A percentile compares a stretch with the other conserved stretches of the same genome.
Conservation (phyloP, 2,329 filamentous ascomycete species). For the Periconia macrospinosa region DNA sequence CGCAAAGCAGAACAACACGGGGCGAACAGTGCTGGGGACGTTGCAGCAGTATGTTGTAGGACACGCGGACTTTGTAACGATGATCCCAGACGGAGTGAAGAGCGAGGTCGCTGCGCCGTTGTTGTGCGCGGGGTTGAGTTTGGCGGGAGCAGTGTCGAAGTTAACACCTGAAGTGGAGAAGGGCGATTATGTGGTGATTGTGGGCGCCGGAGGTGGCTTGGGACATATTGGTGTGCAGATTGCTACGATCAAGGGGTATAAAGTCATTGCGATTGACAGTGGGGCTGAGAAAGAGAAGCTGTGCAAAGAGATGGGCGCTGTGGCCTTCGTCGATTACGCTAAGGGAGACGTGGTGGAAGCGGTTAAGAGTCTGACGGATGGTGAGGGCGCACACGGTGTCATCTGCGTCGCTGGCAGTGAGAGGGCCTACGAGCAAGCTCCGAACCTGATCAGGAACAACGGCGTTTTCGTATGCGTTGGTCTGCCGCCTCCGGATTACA, state of each 20-base stretch:
- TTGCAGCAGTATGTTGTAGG: conserved; percentile 41
- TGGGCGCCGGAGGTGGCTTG: conserved; percentile 82
- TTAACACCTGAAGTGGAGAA: conserved; percentile 72
- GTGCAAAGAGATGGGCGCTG: conserved; percentile 70
- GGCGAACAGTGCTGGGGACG: conserved; percentile 41
- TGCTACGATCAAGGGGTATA: conserved; percentile 78
- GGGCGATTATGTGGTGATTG: conserved; percentile 77
- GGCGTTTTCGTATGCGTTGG: conserved; percentile 54
- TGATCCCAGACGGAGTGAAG: conserved; percentile 40
- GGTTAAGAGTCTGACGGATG: conserved; percentile 45
- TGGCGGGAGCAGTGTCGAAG: conserved; percentile 85
- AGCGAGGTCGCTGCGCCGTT: conserved; percentile 41
- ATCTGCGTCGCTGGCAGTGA: conserved; percentile 53
- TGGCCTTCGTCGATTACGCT: conserved; percentile 76
- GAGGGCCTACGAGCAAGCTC: conserved; percentile 48
- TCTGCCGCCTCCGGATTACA: conserved; percentile 47
- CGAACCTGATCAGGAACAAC: conserved; percentile 48
- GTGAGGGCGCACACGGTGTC: conserved; percentile 50
- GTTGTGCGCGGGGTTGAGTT: conserved; percentile 48
- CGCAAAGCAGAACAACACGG: conserved; percentile 45
- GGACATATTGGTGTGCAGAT: conserved; percentile 82
- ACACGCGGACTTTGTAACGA: conserved; percentile 33
- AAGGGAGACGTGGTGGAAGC: conserved; percentile 49
- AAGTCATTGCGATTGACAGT: conserved; percentile 79
- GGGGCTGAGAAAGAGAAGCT: conserved; percentile 78